Evolutionary conservation across 495 filamentous ascomycete genomes (phyloP).

Genomic region (Penicillium arizonense): DNA sequence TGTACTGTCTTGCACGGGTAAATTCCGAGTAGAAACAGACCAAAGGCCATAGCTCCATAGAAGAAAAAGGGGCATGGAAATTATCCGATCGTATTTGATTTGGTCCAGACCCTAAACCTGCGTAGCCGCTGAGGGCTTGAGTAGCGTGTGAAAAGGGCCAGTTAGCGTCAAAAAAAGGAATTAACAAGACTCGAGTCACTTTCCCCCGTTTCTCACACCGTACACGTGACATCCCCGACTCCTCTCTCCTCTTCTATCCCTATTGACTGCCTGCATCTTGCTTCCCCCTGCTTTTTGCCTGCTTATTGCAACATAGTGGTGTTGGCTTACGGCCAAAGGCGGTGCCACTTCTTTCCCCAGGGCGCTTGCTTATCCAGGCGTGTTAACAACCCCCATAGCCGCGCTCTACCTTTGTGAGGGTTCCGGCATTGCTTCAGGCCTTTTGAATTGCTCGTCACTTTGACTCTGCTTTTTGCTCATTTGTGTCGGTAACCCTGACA

Average conservation of each 20-base stretch:
- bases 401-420: slow-evolving; percentile 13
- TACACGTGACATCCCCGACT: slow-evolving; percentile 29
- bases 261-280: slow-evolving; percentile 8
- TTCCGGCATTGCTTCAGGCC: slow-evolving; percentile 6
- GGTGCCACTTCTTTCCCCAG: slow-evolving; percentile 21
- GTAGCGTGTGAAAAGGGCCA: slow-evolving; percentile 9
- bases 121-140: slow-evolving; percentile 18
- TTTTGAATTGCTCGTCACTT: slow-evolving; percentile 5
- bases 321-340: slow-evolving; percentile 23
- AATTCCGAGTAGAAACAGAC: too few relatives aligned
- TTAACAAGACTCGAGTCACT: slow-evolving; percentile 4
- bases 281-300: slow-evolving; percentile 13
- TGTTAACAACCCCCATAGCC: slow-evolving; percentile 27
- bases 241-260: slow-evolving; percentile 19
- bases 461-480: slow-evolving; percentile 4
- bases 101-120: slow-evolving; percentile 19
- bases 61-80: too few relatives aligned
- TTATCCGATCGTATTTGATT: background rate
- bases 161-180: slow-evolving; percentile 2
- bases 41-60: too few relatives aligned
- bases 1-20: too few relatives aligned
- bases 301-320: slow-evolving; percentile 8
- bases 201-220: slow-evolving; percentile 12
- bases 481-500: slow-evolving; percentile 12
- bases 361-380: slow-evolving; percentile 37